phyloP scores from a whole-genome alignment of 1,139 yeast genomes.

The Oligophagozyma castellii region DNA sequence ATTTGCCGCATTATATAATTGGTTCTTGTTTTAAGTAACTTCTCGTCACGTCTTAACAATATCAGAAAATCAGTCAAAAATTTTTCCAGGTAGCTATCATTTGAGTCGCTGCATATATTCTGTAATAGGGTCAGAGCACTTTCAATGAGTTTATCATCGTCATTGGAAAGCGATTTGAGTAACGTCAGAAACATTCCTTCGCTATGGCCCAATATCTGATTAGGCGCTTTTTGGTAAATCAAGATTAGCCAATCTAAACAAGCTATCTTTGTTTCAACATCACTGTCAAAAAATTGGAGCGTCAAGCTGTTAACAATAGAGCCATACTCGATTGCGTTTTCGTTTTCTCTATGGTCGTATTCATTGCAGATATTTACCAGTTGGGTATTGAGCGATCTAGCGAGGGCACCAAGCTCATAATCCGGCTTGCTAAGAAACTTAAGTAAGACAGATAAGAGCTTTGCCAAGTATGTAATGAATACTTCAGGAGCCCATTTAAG shows the following conservation, averaged over 20 bases:
- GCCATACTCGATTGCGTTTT: conserved; percentile 38
- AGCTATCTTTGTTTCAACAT: conserved; percentile 72
- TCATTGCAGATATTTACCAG: conserved; percentile 33
- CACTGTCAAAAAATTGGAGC: conserved; percentile 48
- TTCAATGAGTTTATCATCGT: conserved; percentile 73
- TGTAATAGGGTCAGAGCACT: conserved; percentile 52
- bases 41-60: conserved; percentile 54
- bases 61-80: conserved; percentile 62
- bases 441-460: conserved; percentile 41
- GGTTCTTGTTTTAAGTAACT: conserved; percentile 56
- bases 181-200: conserved; percentile 66
- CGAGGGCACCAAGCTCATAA: conserved; percentile 33
- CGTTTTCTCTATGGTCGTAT: conserved; percentile 16
- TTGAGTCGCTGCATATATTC: conserved; percentile 62
- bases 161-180: conserved; percentile 69
- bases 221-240: conserved; percentile 63
- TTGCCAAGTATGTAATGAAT: conserved; percentile 51
- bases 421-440: conserved; percentile 41
- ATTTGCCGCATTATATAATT: conserved; percentile 76
- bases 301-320: conserved; percentile 49
- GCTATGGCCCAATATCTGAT: conserved; percentile 42
- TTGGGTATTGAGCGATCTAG: conserved; percentile 39
- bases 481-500: conserved; percentile 65
- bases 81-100: conserved; percentile 63
- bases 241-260: conserved; percentile 85